A percentile compares a stretch with the other conserved stretches of the same genome.
These are phyloP conservation scores for Dendrobium nobile DNA, from an alignment of 106 monocot genomes.

Conservation along the genomic window DNA sequence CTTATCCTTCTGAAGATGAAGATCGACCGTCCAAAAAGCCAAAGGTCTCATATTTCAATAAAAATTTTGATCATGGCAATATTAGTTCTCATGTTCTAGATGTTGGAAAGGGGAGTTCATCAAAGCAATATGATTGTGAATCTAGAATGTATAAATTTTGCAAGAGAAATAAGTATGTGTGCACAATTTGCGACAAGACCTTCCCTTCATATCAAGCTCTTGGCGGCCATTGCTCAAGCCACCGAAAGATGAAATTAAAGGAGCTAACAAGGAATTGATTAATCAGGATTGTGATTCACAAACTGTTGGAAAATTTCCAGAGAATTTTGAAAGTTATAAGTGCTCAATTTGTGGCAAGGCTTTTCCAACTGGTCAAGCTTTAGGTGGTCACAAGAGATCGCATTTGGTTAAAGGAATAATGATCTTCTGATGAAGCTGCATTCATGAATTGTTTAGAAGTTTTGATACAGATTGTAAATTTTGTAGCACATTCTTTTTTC, in stretches of 20 bases:
- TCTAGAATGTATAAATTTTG: not conserved
- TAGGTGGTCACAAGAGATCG: not conserved
- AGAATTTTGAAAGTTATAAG: not conserved
- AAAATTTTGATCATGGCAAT: not conserved
- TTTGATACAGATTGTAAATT: too few species aligned
- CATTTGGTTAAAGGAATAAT: too few species aligned
- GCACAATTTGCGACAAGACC: constrained; percentile 2
- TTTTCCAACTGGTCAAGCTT: constrained; percentile 29
- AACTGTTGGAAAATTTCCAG: not conserved
- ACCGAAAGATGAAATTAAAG: not conserved
- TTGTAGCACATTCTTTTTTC: too few species aligned
- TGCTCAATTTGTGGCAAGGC: constrained; percentile 24
- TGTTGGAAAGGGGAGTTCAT: not conserved
- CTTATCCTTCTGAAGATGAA: not conserved
- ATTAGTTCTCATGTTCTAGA: not conserved
- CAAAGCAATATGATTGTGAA: not conserved
- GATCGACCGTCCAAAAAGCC: too few species aligned
- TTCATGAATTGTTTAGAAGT: too few species aligned
- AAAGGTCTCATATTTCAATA: not conserved
- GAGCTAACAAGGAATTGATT: not conserved
- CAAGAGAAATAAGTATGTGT: not conserved
- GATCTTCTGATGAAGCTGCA: too few species aligned
- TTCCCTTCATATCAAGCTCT: constrained; percentile 10
- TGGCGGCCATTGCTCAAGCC: not conserved
- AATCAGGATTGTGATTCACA: not conserved